A percentile compares a stretch with the other conserved stretches of the same genome.
phyloP scores from a whole-genome alignment of 352 stramenopile genomes.

The Plasmopara muralis region DNA sequence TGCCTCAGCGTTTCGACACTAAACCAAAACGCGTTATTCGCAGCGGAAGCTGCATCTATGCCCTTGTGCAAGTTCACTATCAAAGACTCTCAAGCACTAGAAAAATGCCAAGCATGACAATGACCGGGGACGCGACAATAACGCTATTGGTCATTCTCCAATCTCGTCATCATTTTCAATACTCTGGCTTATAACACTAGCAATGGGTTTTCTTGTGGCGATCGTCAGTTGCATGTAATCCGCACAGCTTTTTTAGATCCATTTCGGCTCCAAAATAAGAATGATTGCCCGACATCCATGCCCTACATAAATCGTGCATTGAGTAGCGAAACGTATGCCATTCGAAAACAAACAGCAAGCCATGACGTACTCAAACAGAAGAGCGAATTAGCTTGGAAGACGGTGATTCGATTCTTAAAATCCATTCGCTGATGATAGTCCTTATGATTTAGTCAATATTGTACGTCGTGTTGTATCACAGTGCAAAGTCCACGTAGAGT shows the following conservation, averaged over 20 bases:
- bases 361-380: conserved; percentile 37
- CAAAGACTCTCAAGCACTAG: conserved; percentile 35
- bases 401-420: conserved; percentile 31
- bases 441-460: conserved; percentile 45
- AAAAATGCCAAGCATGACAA: conserved; percentile 51
- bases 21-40: conserved; percentile 16
- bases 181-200: conserved; percentile 40
- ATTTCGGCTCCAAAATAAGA: conserved; percentile 52
- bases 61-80: conserved; percentile 35
- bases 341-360: conserved; percentile 28
- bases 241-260: conserved; percentile 51
- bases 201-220: conserved; percentile 36
- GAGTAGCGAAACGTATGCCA: conserved; percentile 27
- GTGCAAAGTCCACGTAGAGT: conserved; percentile 41
- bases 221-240: conserved; percentile 64
- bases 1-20: too few species aligned
- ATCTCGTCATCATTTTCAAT: conserved; percentile 28
- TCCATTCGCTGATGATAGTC: conserved; percentile 29
- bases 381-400: conserved; percentile 34
- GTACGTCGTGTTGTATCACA: conserved; percentile 54
- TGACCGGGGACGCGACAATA: conserved; percentile 29
- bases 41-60: conserved; percentile 32
- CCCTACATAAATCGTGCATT: conserved; percentile 37
- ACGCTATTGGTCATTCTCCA: conserved; percentile 45
- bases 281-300: conserved; percentile 44